These are phyloP conservation scores for Spathaspora girioi DNA, from an alignment of 805 yeast genomes.

Conservation along the genomic window DNA sequence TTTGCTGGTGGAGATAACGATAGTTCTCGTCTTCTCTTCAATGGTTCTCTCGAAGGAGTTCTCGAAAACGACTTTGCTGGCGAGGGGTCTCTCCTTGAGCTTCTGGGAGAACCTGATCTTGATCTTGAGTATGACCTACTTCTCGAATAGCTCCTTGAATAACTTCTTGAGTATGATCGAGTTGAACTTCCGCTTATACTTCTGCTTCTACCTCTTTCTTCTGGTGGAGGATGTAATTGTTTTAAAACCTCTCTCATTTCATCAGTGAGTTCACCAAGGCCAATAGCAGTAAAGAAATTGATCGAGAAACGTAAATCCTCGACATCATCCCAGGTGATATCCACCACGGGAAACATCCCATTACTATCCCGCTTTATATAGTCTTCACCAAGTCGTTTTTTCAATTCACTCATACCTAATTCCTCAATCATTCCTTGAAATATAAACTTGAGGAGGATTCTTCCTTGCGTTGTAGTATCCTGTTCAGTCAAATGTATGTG, in stretches of 20 bases:
- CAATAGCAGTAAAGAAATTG: slow-evolving; percentile 91
- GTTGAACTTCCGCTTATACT: slow-evolving; percentile 7
- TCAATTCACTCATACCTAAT: slow-evolving; percentile 55
- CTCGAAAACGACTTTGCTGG: slow-evolving; percentile 1
- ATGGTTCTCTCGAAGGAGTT: slow-evolving; percentile 5
- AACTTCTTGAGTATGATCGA: slow-evolving; percentile 8
- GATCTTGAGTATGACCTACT: slow-evolving; percentile 10
- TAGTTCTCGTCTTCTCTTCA: slow-evolving; percentile 1
- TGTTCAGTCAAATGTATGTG: slow-evolving; percentile 60
- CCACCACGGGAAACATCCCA: slow-evolving; percentile 62
- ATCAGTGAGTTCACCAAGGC: slow-evolving; percentile 80
- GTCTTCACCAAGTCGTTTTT: slow-evolving; percentile 45
- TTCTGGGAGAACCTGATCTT: slow-evolving; percentile 2
- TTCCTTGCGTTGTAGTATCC: slow-evolving; percentile 72
- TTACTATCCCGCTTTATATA: slow-evolving; percentile 44
- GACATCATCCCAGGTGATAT: slow-evolving; percentile 28
- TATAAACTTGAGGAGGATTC: slow-evolving; percentile 78
- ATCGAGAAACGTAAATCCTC: slow-evolving; percentile 71
- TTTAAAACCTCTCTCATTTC: slow-evolving; percentile 62
- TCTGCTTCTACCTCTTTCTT: slow-evolving; percentile 12
- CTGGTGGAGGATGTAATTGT: slow-evolving; percentile 19
- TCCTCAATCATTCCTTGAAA: slow-evolving; percentile 79
- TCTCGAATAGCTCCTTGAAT: slow-evolving; percentile 15
- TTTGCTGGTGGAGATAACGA: background rate
- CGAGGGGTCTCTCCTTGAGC: background rate